A percentile compares a stretch with the other conserved stretches of the same genome.
These are phyloP conservation scores for Salix arbutifolia DNA, from an alignment of 345 rosid species.

Conservation along the genomic window DNA sequence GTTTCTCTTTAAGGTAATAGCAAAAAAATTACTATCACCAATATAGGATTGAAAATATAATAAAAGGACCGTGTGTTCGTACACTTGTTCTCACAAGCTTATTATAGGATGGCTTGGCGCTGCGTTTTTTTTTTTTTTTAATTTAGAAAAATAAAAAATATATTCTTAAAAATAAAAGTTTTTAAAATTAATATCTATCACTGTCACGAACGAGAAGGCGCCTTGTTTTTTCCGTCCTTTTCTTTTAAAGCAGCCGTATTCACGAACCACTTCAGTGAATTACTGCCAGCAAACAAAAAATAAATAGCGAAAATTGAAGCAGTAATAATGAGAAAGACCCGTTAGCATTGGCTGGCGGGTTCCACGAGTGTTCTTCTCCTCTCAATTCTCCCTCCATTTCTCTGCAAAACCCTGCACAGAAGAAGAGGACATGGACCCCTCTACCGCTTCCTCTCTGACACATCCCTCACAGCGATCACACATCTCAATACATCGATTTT, in stretches of 20 bases:
- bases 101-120: too few relatives aligned
- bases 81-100: too few relatives aligned
- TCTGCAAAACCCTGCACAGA: constrained; percentile 9
- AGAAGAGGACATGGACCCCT: constrained; percentile 4
- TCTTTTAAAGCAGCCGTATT: neutral
- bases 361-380: constrained; percentile 39
- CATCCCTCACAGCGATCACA: constrained; percentile 13
- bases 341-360: constrained; percentile 40
- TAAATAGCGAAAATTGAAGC: neutral
- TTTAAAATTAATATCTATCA: too few relatives aligned
- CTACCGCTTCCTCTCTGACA: constrained; percentile 7
- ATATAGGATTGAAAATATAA: too few relatives aligned
- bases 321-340: constrained; percentile 11
- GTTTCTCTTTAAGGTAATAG: too few relatives aligned
- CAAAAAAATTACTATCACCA: too few relatives aligned
- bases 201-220: too few relatives aligned
- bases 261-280: neutral
- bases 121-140: too few relatives aligned
- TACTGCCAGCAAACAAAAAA: neutral
- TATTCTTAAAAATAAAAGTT: too few relatives aligned
- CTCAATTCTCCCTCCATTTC: neutral
- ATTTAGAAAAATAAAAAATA: too few relatives aligned
- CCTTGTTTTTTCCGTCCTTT: neutral
- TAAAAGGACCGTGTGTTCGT: too few relatives aligned
- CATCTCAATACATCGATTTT: constrained; percentile 20